These are phyloP conservation scores for Calcarisporium arbuscula DNA, from an alignment of 2,329 filamentous ascomycete species.

Conservation along the genomic window DNA sequence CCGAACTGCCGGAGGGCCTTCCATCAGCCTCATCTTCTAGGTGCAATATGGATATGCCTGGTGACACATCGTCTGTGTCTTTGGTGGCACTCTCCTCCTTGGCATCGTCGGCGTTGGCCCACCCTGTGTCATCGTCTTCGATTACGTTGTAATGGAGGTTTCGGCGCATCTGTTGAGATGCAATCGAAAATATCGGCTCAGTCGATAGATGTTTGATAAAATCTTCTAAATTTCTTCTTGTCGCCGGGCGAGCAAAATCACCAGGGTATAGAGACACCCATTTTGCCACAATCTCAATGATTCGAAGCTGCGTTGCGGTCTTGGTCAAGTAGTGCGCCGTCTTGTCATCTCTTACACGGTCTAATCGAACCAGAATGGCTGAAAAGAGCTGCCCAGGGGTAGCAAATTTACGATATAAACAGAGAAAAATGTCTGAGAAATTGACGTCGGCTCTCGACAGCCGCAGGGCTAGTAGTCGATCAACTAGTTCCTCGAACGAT, in stretches of 20 bases:
- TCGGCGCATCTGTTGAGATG: conserved; percentile 77
- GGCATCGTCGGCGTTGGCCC: conserved; percentile 73
- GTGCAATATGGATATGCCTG: conserved; percentile 40
- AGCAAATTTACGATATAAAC: conserved; percentile 89
- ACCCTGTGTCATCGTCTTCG: conserved; percentile 87
- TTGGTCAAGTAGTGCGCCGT: conserved; percentile 65
- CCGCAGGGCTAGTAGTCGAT: conserved; percentile 75
- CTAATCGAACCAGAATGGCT: conserved; percentile 70
- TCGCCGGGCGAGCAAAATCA: conserved; percentile 78
- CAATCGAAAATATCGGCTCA: conserved; percentile 76
- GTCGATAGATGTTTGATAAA: conserved; percentile 71
- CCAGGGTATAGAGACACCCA: conserved; percentile 90
- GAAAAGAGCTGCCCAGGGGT: conserved; percentile 72
- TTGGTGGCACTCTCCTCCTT: conserved; percentile 28
- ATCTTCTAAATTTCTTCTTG: conserved; percentile 63
- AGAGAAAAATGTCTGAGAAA: conserved; percentile 83
- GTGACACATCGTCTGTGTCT: conserved; percentile 31
- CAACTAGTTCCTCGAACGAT: conserved; percentile 68
- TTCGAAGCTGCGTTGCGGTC: conserved; percentile 74
- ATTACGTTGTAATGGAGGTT: conserved; percentile 65
- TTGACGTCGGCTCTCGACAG: conserved; percentile 84
- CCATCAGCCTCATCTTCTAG: conserved; percentile 39
- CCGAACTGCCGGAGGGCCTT: conserved; percentile 41
- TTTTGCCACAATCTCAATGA: conserved; percentile 76
- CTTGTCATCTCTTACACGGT: conserved; percentile 61